Percentiles rank a stretch among this genome's conserved stretches.
Conservation (phyloP, 2,329 filamentous ascomycete genomes). For the Ophiosphaerella narmari region DNA sequence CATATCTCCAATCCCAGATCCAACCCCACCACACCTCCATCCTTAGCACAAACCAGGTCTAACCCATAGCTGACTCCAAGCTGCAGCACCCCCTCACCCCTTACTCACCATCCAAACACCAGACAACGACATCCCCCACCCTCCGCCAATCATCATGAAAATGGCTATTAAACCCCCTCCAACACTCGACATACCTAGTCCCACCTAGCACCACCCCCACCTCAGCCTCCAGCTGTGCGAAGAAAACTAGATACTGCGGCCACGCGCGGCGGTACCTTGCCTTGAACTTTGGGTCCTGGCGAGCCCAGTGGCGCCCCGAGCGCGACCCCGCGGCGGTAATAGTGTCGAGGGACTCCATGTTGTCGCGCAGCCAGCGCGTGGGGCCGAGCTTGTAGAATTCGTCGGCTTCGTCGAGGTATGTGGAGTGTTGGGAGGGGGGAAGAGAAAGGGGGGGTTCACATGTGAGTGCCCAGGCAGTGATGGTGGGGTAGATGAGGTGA, state of each 20-base stretch:
- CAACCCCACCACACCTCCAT: too few relatives aligned
- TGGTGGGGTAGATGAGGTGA: constrained; percentile 74
- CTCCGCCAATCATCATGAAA: constrained; percentile 67
- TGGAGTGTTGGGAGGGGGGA: constrained; percentile 62
- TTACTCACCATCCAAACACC: constrained; percentile 48
- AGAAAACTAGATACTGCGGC: constrained; percentile 58
- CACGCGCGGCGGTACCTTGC: constrained; percentile 35
- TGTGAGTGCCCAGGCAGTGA: constrained; percentile 81
- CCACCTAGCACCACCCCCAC: constrained; percentile 50
- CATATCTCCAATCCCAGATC: too few relatives aligned
- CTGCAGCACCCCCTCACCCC: background rate
- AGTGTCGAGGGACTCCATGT: constrained; percentile 46
- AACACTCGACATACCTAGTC: constrained; percentile 62
- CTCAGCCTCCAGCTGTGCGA: constrained; percentile 60
- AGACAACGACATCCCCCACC: constrained; percentile 66
- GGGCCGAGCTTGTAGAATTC: constrained; percentile 74
- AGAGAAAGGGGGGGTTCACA: constrained; percentile 87
- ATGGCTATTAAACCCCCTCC: constrained; percentile 64
- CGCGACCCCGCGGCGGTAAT: constrained; percentile 22
- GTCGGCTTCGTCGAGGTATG: constrained; percentile 88
- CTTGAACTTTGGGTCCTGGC: constrained; percentile 27
- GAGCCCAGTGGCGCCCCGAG: constrained; percentile 29
- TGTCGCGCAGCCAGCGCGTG: constrained; percentile 44
- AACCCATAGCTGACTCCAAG: too few relatives aligned
- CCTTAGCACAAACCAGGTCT: background rate